phyloP scores from a whole-genome alignment of 2,329 filamentous ascomycete genomes.

The Aphanocladium album region DNA sequence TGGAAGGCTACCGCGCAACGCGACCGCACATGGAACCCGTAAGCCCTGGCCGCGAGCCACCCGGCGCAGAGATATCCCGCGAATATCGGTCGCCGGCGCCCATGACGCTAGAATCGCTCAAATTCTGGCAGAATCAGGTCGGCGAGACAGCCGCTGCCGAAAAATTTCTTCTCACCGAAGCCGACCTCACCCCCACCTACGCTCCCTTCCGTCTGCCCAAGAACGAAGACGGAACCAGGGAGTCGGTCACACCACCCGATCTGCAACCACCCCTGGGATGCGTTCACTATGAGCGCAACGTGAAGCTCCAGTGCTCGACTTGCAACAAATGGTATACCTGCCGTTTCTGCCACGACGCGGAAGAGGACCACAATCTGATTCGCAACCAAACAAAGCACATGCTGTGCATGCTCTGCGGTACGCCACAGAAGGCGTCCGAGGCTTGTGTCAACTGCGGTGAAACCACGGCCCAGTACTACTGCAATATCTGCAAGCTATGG shows the following conservation, averaged over 20 bases:
- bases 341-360: constrained; percentile 85
- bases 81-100: constrained; percentile 24
- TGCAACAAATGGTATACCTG: constrained; percentile 94
- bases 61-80: constrained; percentile 11
- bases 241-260: constrained; percentile 19
- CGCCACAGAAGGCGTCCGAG: constrained; percentile 76
- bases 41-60: constrained; percentile 34
- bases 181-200: constrained; percentile 65
- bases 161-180: constrained; percentile 48
- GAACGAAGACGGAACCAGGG: constrained; percentile 41
- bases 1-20: constrained; percentile 57
- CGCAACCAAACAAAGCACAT: constrained; percentile 86
- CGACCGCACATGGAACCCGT: constrained; percentile 13
- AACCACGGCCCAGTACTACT: constrained; percentile 84
- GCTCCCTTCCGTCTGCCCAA: constrained; percentile 47
- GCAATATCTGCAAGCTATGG: constrained; percentile 92
- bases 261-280: constrained; percentile 63
- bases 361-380: constrained; percentile 72
- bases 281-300: constrained; percentile 88
- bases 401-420: constrained; percentile 93
- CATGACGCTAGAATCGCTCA: constrained; percentile 49
- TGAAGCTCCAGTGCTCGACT: constrained; percentile 88
- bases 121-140: constrained; percentile 51
- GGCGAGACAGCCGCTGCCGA: constrained; percentile 34
- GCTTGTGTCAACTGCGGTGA: constrained; percentile 72